Evolutionary conservation across 176 grass and related monocot species (phyloP).

Genomic region (Eragrostis curvula): DNA sequence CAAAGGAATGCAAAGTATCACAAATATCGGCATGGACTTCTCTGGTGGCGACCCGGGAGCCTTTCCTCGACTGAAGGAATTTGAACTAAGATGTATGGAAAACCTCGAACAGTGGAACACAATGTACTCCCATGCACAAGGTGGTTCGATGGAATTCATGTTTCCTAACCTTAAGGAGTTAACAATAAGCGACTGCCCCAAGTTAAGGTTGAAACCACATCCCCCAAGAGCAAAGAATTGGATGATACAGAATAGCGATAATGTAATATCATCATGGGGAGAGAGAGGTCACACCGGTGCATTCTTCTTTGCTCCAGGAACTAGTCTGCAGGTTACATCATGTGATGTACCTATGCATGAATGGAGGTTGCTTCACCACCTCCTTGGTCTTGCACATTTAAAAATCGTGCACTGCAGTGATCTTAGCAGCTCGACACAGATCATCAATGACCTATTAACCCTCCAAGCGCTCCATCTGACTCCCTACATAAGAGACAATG

Average conservation of each 20-base stretch:
- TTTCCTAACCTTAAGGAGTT: not conserved
- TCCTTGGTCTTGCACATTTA: not conserved
- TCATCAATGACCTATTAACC: not conserved
- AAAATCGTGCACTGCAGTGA: not conserved
- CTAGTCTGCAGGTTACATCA: not conserved
- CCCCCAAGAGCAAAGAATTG: not conserved
- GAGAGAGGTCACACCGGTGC: not conserved
- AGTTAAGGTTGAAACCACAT: not conserved
- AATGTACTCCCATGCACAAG: not conserved
- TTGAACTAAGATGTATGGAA: not conserved
- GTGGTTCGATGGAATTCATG: not conserved
- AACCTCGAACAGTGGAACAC: slow-evolving; percentile 1
- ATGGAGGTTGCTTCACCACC: slow-evolving; percentile 29
- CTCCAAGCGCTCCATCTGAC: not conserved
- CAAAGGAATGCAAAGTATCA: not conserved
- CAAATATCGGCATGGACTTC: not conserved
- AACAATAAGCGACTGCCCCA: not conserved
- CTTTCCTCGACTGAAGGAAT: slow-evolving; percentile 12
- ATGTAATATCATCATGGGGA: slow-evolving; percentile 3
- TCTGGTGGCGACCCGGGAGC: not conserved
- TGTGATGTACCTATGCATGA: not conserved
- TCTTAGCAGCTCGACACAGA: not conserved
- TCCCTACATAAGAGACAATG: not conserved
- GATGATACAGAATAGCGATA: not conserved
- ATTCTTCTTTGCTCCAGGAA: slow-evolving; percentile 1